Evolutionary conservation across 1,139 yeast species (phyloP).

Genomic region (Entelexis paramagnoliae): DNA sequence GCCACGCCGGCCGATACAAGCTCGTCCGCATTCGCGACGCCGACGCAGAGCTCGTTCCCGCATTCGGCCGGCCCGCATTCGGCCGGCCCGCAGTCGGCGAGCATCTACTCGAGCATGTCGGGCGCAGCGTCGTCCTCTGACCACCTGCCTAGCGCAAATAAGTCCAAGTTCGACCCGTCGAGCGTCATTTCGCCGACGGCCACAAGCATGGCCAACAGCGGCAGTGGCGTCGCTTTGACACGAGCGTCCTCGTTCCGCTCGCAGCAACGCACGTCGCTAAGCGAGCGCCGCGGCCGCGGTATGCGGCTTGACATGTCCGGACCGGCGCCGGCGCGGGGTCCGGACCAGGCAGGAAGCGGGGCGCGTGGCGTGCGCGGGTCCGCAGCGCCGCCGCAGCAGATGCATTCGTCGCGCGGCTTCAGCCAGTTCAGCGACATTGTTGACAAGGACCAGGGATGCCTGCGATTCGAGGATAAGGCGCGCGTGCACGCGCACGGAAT

Average conservation of each 20-base stretch:
- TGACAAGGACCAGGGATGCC: constrained; percentile 82
- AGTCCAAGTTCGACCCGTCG: constrained; percentile 13
- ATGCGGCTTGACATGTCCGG: constrained; percentile 23
- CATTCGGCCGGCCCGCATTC: background rate
- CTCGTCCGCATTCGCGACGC: background rate
- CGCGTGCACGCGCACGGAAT: constrained; percentile 86
- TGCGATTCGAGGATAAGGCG: constrained; percentile 88
- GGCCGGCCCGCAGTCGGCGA: background rate
- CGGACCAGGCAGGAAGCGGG: background rate
- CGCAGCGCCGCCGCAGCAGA: background rate
- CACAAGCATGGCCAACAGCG: constrained; percentile 14
- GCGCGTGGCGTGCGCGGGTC: background rate
- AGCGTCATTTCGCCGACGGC: constrained; percentile 19
- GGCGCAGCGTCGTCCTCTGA: background rate
- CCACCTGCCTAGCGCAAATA: background rate
- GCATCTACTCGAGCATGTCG: background rate
- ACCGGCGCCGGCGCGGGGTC: background rate
- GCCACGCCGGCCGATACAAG: background rate
- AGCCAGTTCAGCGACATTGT: constrained; percentile 61
- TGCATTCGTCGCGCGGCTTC: constrained; percentile 21
- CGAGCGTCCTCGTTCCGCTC: constrained; percentile 21
- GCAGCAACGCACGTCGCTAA: constrained; percentile 26
- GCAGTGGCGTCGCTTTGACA: constrained; percentile 17
- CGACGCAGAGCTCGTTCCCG: background rate
- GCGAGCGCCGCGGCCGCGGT: constrained; percentile 33